These are phyloP conservation scores for Trichosporon asahii DNA, from an alignment of 1,284 basidiomycete genomes.

Conservation along the genomic window DNA sequence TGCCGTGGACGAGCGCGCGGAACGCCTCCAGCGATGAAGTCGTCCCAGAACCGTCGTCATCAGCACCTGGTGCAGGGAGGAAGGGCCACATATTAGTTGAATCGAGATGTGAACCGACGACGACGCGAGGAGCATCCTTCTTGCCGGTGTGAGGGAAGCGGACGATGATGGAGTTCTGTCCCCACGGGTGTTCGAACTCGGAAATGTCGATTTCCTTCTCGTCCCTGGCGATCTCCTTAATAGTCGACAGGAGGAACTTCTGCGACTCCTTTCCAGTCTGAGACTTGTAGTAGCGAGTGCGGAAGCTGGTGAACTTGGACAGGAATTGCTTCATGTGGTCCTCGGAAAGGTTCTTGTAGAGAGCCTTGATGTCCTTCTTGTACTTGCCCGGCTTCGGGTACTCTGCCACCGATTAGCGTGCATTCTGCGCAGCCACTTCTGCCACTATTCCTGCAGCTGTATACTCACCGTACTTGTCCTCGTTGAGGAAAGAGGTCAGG, in stretches of 20 bases:
- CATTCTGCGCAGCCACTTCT: neutral
- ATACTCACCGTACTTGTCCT: constrained; percentile 43
- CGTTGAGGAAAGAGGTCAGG: constrained; percentile 43
- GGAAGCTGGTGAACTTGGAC: constrained; percentile 61
- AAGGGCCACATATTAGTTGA: constrained; percentile 86
- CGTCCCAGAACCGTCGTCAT: constrained; percentile 87
- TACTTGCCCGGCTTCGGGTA: constrained; percentile 48
- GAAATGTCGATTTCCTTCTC: constrained; percentile 65
- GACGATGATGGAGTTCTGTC: constrained; percentile 82
- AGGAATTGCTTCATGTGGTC: constrained; percentile 60
- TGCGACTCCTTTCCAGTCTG: constrained; percentile 72
- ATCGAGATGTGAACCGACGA: constrained; percentile 84
- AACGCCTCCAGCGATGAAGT: constrained; percentile 90
- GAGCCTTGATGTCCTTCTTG: constrained; percentile 39
- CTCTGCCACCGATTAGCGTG: constrained; percentile 17
- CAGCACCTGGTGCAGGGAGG: constrained; percentile 69
- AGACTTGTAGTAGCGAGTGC: constrained; percentile 54
- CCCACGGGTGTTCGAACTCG: constrained; percentile 87
- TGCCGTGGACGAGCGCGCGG: constrained; percentile 70
- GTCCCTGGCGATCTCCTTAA: constrained; percentile 66
- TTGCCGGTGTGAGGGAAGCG: constrained; percentile 51
- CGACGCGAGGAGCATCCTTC: constrained; percentile 54
- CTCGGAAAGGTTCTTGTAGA: constrained; percentile 40
- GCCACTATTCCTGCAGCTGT: neutral
- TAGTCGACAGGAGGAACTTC: constrained; percentile 72